Evolutionary conservation across 768 basidiomycete genomes (phyloP).

Genomic region (Agrocybe praecox): DNA sequence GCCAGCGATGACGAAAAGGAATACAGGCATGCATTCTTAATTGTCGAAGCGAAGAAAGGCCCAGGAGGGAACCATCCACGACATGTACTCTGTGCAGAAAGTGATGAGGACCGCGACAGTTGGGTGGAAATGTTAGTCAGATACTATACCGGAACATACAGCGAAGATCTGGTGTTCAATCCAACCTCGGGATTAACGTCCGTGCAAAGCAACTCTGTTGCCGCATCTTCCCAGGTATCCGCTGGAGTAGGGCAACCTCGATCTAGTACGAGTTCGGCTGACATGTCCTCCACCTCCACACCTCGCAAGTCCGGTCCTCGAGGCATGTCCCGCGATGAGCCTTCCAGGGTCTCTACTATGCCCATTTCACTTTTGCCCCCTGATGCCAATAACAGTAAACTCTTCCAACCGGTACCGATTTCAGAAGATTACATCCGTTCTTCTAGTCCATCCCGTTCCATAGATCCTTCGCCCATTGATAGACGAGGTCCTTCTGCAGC

Average conservation of each 20-base stretch:
- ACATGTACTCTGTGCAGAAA: slow-evolving; percentile 96
- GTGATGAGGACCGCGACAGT: slow-evolving; percentile 87
- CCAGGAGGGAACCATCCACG: slow-evolving; percentile 71
- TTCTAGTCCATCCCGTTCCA: slow-evolving; percentile 58
- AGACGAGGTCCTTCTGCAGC: slow-evolving; percentile 29
- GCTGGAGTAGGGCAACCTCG: slow-evolving; percentile 47
- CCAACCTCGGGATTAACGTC: slow-evolving; percentile 35
- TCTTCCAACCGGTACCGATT: slow-evolving; percentile 51
- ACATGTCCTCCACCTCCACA: slow-evolving; percentile 30
- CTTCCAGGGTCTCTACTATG: slow-evolving; percentile 51
- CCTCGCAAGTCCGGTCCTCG: slow-evolving; percentile 39
- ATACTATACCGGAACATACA: slow-evolving; percentile 82
- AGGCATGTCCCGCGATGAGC: slow-evolving; percentile 60
- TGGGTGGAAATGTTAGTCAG: slow-evolving; percentile 96
- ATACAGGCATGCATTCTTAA: slow-evolving; percentile 96
- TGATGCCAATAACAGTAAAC: slow-evolving; percentile 59
- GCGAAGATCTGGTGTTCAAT: slow-evolving; percentile 59
- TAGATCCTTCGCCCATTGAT: slow-evolving; percentile 50
- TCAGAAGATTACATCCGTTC: slow-evolving; percentile 41
- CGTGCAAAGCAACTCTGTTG: slow-evolving; percentile 24
- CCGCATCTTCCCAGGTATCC: slow-evolving; percentile 19
- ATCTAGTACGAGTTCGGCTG: slow-evolving; percentile 53
- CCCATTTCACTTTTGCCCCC: slow-evolving; percentile 59
- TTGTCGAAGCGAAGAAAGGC: slow-evolving; percentile 85
- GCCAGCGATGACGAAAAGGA: slow-evolving; percentile 84